Evolutionary conservation across 139 green algal species (phyloP), one percentile per base, ranked within the genome.

Genomic region (Chlamydomonas asymmetrica): DNA sequence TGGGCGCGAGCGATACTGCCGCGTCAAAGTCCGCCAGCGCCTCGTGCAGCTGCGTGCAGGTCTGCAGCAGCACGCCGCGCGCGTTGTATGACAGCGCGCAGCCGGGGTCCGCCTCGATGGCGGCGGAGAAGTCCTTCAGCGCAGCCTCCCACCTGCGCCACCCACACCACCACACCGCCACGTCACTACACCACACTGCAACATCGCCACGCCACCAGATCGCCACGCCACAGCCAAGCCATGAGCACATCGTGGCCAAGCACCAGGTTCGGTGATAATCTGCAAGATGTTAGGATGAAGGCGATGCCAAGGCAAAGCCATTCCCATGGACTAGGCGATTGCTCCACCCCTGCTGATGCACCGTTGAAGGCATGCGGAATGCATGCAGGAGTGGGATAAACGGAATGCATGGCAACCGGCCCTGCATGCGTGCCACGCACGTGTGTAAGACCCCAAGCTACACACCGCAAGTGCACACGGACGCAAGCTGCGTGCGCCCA

Each of bases 1-100:
- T 78, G 45, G 73, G 67, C 66, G 86, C 79, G 2, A 85, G 66
- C 27, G 56, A 20, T 18, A 90, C 75, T 10, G 90, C 90, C 8
- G 61, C 38, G 50, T 79, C 76, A 64, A 90, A 90, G 76, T 93
- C 88, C 22, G 54, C 52, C 73, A 90, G 48, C 27, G 91, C 91
- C 34, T 85, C 84, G 63, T 81, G 35, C 71, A 82, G 66, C 61
- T n/a, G 34, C 8, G 54, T 41, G 1, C 13, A 25, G 34, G 31
- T n/a, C 75, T 88, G 80, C 60, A 69, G 69, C 62, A 84, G 68
- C 70, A 81, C 43, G 25, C 66, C 74, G 6, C 74, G 76, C 18
- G 71, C 73, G 48, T 80, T 73, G 60, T 81, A 78, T 8, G 80
- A 82, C 10, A 79, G 64, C 3, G 78, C 71, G 49, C 70, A 73